phyloP scores from a whole-genome alignment of 169 alveolate species.

The Plasmodium coatneyi region DNA sequence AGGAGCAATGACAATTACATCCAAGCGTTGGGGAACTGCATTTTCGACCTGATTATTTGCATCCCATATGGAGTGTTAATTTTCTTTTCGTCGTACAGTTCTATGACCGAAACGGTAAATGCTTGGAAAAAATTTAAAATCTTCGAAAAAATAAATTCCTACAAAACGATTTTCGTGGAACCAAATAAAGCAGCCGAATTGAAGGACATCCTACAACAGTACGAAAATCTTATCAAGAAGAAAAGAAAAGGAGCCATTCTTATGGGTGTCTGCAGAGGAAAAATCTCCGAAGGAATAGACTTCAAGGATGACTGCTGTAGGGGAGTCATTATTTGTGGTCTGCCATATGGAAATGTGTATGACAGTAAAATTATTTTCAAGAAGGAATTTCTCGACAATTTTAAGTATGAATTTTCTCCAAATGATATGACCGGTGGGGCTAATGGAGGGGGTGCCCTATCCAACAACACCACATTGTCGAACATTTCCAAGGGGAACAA shows the following conservation, averaged over 20 bases:
- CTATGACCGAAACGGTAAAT: conserved; percentile 88
- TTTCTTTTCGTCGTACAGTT: conserved; percentile 90
- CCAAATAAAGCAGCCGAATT: conserved; percentile 80
- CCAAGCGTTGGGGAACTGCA: conserved; percentile 88
- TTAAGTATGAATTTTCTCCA: not conserved
- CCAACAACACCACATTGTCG: not conserved
- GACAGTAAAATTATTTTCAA: conserved; percentile 92
- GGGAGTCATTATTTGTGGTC: conserved; percentile 93
- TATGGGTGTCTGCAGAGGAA: conserved; percentile 95
- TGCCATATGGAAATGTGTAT: conserved; percentile 92
- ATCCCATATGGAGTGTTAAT: conserved; percentile 91
- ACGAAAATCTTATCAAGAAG: conserved; percentile 83
- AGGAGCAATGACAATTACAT: conserved; percentile 85
- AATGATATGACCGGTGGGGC: conserved; percentile 7
- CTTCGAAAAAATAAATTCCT: conserved; percentile 78
- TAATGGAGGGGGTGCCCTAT: not conserved
- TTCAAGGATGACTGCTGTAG: conserved; percentile 93
- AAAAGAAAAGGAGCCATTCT: conserved; percentile 90
- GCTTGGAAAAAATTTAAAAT: conserved; percentile 89
- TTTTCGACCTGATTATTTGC: conserved; percentile 84
- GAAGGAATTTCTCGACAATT: conserved; percentile 87
- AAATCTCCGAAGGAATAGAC: conserved; percentile 96
- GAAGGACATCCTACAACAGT: conserved; percentile 76
- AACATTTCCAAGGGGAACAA: conserved; percentile 81
- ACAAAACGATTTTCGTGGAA: conserved; percentile 79